phyloP scores from a whole-genome alignment of 75 land plant species.

The Sequoia sempervirens region DNA sequence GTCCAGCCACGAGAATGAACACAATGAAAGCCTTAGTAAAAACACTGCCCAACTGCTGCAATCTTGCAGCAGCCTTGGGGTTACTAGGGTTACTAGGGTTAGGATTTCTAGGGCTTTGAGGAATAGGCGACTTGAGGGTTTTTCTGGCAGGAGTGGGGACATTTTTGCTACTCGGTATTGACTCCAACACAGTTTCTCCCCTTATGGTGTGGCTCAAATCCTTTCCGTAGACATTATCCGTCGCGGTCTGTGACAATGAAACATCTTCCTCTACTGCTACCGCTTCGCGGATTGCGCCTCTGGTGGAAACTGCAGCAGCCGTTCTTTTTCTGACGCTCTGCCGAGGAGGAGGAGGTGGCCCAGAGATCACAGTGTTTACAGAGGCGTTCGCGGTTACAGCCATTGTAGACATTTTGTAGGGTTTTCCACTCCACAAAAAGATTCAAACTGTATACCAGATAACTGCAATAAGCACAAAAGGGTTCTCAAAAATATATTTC shows the following conservation, averaged over 20 bases:
- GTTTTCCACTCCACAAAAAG: background rate
- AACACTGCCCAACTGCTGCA: background rate
- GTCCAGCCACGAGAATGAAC: conserved; percentile 25
- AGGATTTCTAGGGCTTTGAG: background rate
- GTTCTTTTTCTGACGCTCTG: background rate
- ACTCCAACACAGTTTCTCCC: conserved; percentile 9
- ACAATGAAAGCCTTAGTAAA: conserved; percentile 11
- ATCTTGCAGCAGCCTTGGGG: background rate
- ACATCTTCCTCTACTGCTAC: background rate
- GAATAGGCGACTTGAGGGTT: background rate
- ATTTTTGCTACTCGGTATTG: background rate
- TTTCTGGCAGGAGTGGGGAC: no score
- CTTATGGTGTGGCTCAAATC: conserved; percentile 9
- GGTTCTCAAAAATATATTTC: no score
- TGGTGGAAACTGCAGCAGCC: background rate
- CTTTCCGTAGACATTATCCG: background rate
- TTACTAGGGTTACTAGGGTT: background rate
- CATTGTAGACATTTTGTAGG: background rate
- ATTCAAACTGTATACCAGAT: background rate
- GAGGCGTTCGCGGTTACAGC: background rate
- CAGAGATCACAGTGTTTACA: background rate
- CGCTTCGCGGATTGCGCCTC: background rate
- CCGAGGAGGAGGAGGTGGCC: background rate
- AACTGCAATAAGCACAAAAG: background rate
- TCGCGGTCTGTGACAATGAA: background rate